Evolutionary conservation across 1,139 yeast genomes (phyloP), one percentile per base, ranked within the genome.

Genomic region (Candida tropicalis): DNA sequence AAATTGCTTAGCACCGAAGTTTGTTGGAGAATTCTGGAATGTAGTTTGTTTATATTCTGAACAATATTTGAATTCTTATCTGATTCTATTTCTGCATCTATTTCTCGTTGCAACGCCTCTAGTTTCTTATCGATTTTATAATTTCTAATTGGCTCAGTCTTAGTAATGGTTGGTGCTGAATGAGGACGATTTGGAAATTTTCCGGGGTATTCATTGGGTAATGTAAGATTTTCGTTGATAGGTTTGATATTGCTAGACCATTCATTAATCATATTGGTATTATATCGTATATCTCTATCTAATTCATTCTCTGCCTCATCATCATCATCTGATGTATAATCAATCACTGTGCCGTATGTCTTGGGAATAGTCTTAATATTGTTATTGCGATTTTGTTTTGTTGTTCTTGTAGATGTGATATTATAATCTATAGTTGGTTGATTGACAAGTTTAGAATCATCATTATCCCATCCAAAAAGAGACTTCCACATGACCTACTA

Each of bases 371-470:
- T 10, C 26, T 35, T 35, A 35, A 10, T 28, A 28, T 25, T 26
- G 25, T 13, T 10, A 25, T 32, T 26, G 29, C 10, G 5, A 29
- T 32, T 26, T 20, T 15, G 29, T 20, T 16, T 22, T 16, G 22
- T 20, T 25, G 41, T 24, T 22, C 24, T 31, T n/a, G 26, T 15
- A 11, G 39, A 15, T 20, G 72, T 65, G 34, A 59, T 47, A 44
- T 67, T 60, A 49, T 68, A 69, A 48, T 68, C 73, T 11, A 69
- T 62, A 4, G 75, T 69, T 1, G 73, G 72, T 40, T 69, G 73
- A 45, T 69, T 67, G 13, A 56, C 48, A 15, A 68, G 47, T 7
- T 64, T 60, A 8, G 63, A 53, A 9, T 59, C 34, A 32, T 45
- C 44, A 29, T 43, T 45, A 27, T 47, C 49, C 7, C 43, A 40